Conservation (phyloP, 2,329 filamentous ascomycete species). For the Neofusicoccum cordaticola region DNA sequence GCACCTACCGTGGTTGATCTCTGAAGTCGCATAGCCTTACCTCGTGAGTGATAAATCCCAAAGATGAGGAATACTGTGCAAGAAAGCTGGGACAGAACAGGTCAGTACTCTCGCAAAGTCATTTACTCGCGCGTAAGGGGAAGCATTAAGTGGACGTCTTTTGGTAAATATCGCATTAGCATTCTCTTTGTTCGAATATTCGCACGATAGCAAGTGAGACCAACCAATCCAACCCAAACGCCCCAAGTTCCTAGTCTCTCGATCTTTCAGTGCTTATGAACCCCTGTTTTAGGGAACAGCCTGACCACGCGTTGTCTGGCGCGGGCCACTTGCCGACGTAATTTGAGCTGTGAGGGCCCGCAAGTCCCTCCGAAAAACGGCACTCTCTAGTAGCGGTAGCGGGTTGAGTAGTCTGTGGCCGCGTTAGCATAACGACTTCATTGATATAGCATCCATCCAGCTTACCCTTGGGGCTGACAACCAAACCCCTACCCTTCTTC, state of each 20-base stretch:
- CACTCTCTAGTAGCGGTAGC: conserved; percentile 60
- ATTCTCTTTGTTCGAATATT: background rate
- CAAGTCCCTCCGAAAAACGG: background rate
- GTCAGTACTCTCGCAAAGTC: background rate
- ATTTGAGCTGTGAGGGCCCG: too few relatives aligned
- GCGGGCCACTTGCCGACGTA: too few relatives aligned
- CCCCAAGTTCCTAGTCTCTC: background rate
- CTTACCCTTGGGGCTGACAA: conserved; percentile 84
- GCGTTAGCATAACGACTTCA: background rate
- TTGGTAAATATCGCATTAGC: conserved; percentile 1
- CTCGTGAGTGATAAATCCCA: too few relatives aligned
- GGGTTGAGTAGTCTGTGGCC: conserved; percentile 55
- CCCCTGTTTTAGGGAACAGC: background rate
- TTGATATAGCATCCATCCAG: conserved; percentile 38
- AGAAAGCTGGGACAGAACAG: background rate
- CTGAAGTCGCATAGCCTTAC: too few relatives aligned
- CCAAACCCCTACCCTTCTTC: conserved; percentile 94
- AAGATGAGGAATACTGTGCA: too few relatives aligned
- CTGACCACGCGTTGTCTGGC: background rate
- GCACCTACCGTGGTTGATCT: too few relatives aligned
- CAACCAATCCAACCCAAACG: conserved; percentile 12
- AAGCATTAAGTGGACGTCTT: background rate
- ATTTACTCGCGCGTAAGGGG: background rate
- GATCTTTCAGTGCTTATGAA: background rate
- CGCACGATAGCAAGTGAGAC: conserved; percentile 4